These are phyloP conservation scores for Fusarium sp. DNA, from an alignment of 2,329 filamentous ascomycete species.

Conservation along the genomic window DNA sequence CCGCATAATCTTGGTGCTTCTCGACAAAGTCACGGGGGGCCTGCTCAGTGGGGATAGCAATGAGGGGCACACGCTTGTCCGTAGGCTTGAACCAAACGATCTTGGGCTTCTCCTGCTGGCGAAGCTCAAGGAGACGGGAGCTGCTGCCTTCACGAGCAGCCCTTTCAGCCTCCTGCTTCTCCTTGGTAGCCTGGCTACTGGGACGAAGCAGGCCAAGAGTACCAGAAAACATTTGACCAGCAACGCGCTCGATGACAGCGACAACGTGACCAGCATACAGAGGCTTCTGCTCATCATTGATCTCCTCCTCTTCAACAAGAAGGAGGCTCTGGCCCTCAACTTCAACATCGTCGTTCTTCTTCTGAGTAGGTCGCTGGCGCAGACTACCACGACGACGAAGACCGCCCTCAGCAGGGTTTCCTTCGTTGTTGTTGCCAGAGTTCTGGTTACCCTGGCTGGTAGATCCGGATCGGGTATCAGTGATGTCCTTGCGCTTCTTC, in stretches of 20 bases:
- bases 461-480: conserved; percentile 83
- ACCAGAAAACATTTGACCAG: conserved; percentile 98
- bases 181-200: conserved; percentile 98
- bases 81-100: conserved; percentile 99
- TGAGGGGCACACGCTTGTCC: conserved; percentile 96
- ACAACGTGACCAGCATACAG: conserved; percentile 97
- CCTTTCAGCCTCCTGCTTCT: conserved; percentile 98
- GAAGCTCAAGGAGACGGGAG: conserved; percentile 77
- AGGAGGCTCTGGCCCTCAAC: conserved; percentile 97
- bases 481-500: conserved; percentile 99
- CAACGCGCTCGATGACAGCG: conserved; percentile 94
- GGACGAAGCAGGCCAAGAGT: conserved; percentile 93
- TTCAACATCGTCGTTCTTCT: conserved; percentile 99
- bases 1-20: conserved; percentile 96
- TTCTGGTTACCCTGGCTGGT: conserved; percentile 76
- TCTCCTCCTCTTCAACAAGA: conserved; percentile 97
- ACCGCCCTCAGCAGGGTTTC: conserved; percentile 76
- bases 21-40: conserved; percentile 97
- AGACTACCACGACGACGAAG: conserved; percentile 93
- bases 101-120: conserved; percentile 93
- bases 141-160: conserved; percentile 84
- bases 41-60: conserved; percentile 98
- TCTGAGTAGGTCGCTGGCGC: conserved; percentile 95
- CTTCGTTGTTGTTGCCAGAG: conserved; percentile 68
- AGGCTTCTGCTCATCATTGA: conserved; percentile 97